phyloP scores from a whole-genome alignment of 345 rosid genomes.

The Eucalyptus albens region DNA sequence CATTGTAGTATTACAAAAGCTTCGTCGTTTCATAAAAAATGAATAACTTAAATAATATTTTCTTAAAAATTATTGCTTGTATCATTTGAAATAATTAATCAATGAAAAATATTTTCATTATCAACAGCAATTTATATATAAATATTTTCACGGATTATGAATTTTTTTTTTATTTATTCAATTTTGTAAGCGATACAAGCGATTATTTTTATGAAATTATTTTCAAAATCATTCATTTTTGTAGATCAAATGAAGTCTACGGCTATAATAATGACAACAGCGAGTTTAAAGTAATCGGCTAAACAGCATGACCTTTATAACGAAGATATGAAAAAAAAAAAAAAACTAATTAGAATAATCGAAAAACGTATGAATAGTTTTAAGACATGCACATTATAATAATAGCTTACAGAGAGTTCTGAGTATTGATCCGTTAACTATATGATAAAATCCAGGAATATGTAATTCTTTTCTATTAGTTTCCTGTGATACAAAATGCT shows the following conservation, averaged over 20 bases:
- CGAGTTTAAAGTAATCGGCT: not conserved
- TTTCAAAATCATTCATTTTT: too few species aligned
- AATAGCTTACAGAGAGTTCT: not conserved
- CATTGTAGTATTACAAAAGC: not conserved
- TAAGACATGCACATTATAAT: not conserved
- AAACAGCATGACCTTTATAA: not conserved
- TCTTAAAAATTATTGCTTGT: too few species aligned
- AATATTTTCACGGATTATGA: too few species aligned
- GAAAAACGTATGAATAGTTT: not conserved
- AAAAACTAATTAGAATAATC: not conserved
- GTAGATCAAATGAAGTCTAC: not conserved
- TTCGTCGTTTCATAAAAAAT: not conserved
- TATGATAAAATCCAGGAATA: not conserved
- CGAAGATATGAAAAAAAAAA: not conserved
- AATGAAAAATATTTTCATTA: too few species aligned
- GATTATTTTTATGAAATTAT: too few species aligned
- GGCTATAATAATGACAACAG: not conserved
- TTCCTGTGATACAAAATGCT: not conserved
- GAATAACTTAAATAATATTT: too few species aligned
- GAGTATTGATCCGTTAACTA: not conserved
- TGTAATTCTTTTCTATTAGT: not conserved
- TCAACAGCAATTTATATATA: too few species aligned
- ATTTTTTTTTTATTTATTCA: too few species aligned
- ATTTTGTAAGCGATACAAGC: not conserved
- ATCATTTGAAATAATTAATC: too few species aligned